These are phyloP conservation scores for Stenogyne calaminthoides DNA, from an alignment of 305 asterid genomes.

Conservation along the genomic window DNA sequence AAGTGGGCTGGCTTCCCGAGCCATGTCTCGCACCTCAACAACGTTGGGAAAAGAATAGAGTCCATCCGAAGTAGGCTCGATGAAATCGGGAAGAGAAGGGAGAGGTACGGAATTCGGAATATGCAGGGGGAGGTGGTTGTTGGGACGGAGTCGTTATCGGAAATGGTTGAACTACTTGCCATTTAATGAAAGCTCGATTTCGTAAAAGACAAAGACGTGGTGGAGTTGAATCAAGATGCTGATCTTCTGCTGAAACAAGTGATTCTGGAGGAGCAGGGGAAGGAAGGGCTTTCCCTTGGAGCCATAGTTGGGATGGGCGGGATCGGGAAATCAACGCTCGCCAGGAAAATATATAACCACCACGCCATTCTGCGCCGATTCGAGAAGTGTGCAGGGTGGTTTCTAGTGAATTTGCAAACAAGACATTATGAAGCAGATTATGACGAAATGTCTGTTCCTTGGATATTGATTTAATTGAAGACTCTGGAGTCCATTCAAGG, in stretches of 20 bases:
- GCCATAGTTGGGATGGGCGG: too few relatives aligned
- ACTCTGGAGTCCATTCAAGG: background rate
- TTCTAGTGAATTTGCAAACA: too few relatives aligned
- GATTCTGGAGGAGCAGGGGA: background rate
- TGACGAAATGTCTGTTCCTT: background rate
- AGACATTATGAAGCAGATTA: background rate
- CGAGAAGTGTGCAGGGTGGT: too few relatives aligned
- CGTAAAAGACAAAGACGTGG: background rate
- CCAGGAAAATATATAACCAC: too few relatives aligned
- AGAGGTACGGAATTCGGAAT: background rate
- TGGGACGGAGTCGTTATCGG: too few relatives aligned
- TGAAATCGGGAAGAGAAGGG: background rate
- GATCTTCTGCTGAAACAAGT: background rate
- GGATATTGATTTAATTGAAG: background rate
- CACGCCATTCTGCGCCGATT: too few relatives aligned
- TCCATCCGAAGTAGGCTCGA: background rate
- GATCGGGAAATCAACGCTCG: too few relatives aligned
- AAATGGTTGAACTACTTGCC: too few relatives aligned
- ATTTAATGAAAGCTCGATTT: too few relatives aligned
- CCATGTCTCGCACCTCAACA: conserved; percentile 7
- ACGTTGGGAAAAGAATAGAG: background rate
- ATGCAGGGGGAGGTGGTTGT: too few relatives aligned
- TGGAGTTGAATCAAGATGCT: background rate
- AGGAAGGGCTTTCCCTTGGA: background rate
- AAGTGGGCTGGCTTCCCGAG: conserved; percentile 5